Evolutionary conservation across 2,329 filamentous ascomycete genomes (phyloP), one percentile per base, ranked within the genome.

Genomic region (Trichoderma koningiopsis): DNA sequence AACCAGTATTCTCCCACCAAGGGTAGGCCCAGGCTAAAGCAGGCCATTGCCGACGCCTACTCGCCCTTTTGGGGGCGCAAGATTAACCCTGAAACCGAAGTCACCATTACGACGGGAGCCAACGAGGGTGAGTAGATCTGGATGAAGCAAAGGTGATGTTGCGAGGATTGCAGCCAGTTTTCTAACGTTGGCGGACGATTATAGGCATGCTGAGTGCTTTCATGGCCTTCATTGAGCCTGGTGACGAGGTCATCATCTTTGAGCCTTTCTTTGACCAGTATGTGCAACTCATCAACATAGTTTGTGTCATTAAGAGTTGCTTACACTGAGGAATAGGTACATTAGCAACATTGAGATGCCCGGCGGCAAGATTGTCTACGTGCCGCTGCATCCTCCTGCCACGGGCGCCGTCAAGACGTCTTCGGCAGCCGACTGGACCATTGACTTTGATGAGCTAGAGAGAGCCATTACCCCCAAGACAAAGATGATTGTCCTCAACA

Each of bases 331-430:
- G 6, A 24, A 14, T 52, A 79, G 78, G 69, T 80, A 98, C 79
- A 97, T 99, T 74, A 94, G 91, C 84, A 99, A 99, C 81, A 98
- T 99, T 72, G 92, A 97, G 81, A 98, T 99, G 94, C 90, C 96
- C 0, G 96, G 96, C 63, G 96, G 96, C 73, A 96, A 91, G 78
- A 93, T 98, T 72, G 91, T 95, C 74, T 98, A 97, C 78, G 95
- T 98, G 29, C 94, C 96, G n/a, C 85, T 99, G 78, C 92, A 96
- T 71, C 95, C 96, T 33, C 96, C 96, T 11, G 86, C 87, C 72
- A 89, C 93, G 57, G 96, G 96, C 62, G 91, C 89, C 5, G 88
- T 85, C 49, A 88, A 90, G 80, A 97, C 92, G 0, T 93, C 93
- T 0, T 94, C 93, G 5, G 94, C 96, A 1, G 89, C 88, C 3